A percentile compares a stretch with the other conserved stretches of the same genome.
Conservation (phyloP, 2,329 filamentous ascomycete species). For the Pseudogymnoascus sp. region DNA sequence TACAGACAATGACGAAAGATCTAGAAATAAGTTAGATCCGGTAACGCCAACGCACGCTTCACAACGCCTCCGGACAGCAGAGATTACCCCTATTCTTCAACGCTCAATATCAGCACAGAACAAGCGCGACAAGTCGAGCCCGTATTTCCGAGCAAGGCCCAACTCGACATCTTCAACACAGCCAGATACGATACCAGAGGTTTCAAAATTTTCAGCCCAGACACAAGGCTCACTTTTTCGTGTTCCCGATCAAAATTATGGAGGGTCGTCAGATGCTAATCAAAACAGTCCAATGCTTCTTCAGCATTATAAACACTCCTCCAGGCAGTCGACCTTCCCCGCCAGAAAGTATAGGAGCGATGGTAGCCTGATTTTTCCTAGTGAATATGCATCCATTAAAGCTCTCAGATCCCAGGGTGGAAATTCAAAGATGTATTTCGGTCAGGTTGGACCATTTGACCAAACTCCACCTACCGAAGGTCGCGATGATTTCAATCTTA, state of each 20-base stretch:
- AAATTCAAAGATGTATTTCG: background rate
- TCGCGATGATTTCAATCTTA: background rate
- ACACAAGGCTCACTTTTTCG: background rate
- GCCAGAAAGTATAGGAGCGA: background rate
- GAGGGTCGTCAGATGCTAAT: background rate
- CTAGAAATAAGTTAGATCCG: background rate
- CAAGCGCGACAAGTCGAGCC: conserved; percentile 3
- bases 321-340: background rate
- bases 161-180: background rate
- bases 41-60: background rate
- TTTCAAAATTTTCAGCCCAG: background rate
- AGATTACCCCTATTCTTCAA: background rate
- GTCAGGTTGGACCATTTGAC: background rate
- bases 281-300: background rate
- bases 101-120: background rate
- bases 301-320: background rate
- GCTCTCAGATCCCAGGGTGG: background rate
- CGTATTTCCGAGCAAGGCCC: background rate
- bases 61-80: background rate
- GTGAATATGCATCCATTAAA: background rate
- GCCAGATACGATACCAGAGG: background rate
- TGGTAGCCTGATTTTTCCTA: background rate
- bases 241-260: background rate
- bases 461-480: background rate
- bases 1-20: background rate